Evolutionary conservation across 2,329 filamentous ascomycete genomes (phyloP), one percentile per base, ranked within the genome.

Genomic region (Diaporthe eres): DNA sequence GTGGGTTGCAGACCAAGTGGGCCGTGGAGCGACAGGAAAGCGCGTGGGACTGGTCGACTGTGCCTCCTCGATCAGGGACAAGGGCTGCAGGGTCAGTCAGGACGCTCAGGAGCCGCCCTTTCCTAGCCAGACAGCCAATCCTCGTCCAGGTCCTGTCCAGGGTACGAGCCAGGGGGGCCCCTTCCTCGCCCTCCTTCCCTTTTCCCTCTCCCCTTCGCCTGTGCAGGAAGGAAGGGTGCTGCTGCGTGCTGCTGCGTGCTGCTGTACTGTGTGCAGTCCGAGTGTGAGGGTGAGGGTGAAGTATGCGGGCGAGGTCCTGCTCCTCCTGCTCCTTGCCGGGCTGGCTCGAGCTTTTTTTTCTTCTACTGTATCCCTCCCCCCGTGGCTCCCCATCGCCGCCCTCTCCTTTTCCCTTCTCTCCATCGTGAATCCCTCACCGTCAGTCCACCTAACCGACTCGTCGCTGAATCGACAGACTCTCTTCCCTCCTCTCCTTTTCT

Each of bases 401-500:
- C 76, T 71, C 74, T 78, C 49, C 71, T 74, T 75, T 67, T 77
- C 78, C 78, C 79, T 78, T 81, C 78, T 79, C 77, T 77, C 75
- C 68, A 75, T 75, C 72, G 71, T 71, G 61, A 74, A 71, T 76
- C 49, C 74, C 70, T 75, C 76, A 77, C 76, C 76, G 76, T 77
- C 70, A 75, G 67, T 77, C 74, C 75, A 75, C 73, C 65, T 63
- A 49, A 34, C 44, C 42, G 39, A 57, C 58, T 75, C 77, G 79
- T 78, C 78, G 79, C 77, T 78, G 78, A 74, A 77, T 80, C 79
- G 76, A 81, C 78, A 76, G 72, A 77, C 77, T 74, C 68, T 79
- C 51, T 77, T 75, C 75, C 77, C 77, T 78, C 79, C 78, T 75
- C 77, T 81, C 80, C 78, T 82, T 79, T 81, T 81, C 84, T 86